Conservation (phyloP, 495 filamentous ascomycete genomes). For the Neurospora sp. region DNA sequence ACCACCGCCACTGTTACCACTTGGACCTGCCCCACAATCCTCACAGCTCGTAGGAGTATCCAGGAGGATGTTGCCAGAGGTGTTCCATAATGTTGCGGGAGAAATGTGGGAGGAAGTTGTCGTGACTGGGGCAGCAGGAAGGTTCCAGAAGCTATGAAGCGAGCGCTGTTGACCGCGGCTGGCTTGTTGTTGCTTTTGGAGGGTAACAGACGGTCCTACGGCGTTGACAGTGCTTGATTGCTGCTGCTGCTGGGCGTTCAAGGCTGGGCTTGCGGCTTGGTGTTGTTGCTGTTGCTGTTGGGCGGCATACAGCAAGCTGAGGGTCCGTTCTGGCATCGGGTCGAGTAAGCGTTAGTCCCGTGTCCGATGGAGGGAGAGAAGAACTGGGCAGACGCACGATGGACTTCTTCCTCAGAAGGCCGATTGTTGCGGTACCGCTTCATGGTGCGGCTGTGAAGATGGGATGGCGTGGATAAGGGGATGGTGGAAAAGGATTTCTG, state of each 20-base stretch:
- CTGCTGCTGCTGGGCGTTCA: neutral
- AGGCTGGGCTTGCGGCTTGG: neutral
- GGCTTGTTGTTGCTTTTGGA: constrained; percentile 1
- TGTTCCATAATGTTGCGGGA: neutral
- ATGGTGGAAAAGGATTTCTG: constrained; percentile 13
- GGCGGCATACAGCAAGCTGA: constrained; percentile 36
- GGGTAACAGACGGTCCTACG: neutral
- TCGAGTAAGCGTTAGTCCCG: constrained; percentile 3
- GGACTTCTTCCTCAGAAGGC: constrained; percentile 36
- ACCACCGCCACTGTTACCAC: neutral
- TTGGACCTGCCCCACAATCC: constrained; percentile 28
- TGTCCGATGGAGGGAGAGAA: neutral
- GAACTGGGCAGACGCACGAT: constrained; percentile 27
- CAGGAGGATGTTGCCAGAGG: neutral
- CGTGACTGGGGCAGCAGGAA: constrained; percentile 18
- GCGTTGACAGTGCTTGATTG: neutral
- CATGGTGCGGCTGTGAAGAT: constrained; percentile 35
- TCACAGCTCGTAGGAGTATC: constrained; percentile 26
- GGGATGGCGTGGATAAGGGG: constrained; percentile 14
- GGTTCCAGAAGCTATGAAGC: constrained; percentile 38
- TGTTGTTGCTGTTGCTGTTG: constrained; percentile 25
- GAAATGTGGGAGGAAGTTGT: constrained; percentile 5
- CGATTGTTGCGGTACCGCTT: constrained; percentile 41
- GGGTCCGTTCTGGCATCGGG: constrained; percentile 31
- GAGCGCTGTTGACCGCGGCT: constrained; percentile 24